Conservation (phyloP, 345 rosid species). For the Salix brachista region DNA sequence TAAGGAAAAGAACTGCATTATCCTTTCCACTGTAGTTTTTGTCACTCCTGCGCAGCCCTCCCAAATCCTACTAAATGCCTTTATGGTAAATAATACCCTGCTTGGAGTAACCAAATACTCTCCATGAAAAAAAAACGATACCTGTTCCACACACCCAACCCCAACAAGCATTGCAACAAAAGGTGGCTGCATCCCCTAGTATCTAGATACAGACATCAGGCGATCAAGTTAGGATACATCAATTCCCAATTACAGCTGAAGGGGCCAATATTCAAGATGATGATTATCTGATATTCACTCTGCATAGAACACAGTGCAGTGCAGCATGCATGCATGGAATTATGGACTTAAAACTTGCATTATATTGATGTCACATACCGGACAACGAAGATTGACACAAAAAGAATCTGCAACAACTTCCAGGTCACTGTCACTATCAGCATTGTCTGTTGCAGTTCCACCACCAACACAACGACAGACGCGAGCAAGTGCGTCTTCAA, state of each 20-base stretch:
- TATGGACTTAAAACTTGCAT: background rate
- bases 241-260: background rate
- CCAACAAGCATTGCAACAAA: background rate
- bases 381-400: slow-evolving; percentile 83
- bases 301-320: background rate
- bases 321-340: background rate
- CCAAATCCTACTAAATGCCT: background rate
- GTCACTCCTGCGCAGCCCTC: background rate
- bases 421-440: slow-evolving; percentile 91
- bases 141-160: background rate
- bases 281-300: background rate
- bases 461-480: slow-evolving; percentile 93
- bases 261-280: background rate
- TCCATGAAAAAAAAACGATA: background rate
- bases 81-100: background rate
- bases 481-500: slow-evolving; percentile 88
- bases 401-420: slow-evolving; percentile 95
- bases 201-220: background rate
- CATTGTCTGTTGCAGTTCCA: slow-evolving; percentile 70
- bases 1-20: background rate
- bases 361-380: slow-evolving; percentile 51
- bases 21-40: background rate
- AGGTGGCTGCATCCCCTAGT: background rate
- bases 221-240: too few relatives aligned
- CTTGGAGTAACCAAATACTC: background rate